phyloP scores from a whole-genome alignment of 805 yeast genomes.

The Candida stauntonica region DNA sequence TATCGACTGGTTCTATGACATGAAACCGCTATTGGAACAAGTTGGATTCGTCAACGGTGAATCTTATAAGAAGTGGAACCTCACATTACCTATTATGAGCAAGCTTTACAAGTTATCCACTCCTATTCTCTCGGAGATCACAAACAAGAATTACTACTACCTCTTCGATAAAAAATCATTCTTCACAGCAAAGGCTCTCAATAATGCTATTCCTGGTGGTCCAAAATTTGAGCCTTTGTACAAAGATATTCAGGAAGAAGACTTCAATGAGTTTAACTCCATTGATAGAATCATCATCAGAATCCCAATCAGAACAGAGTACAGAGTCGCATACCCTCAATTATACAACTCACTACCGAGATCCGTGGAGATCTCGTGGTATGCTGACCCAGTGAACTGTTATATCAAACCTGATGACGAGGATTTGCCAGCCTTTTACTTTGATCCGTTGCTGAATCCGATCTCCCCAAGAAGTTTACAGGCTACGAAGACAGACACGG shows the following conservation, averaged over 20 bases:
- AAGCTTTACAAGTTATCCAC: slow-evolving; percentile 60
- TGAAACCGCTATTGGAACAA: slow-evolving; percentile 64
- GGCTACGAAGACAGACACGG: slow-evolving; percentile 20
- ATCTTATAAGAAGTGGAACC: slow-evolving; percentile 68
- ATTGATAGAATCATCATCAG: slow-evolving; percentile 85
- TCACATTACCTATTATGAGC: slow-evolving; percentile 59
- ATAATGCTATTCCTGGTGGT: slow-evolving; percentile 88
- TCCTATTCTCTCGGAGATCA: slow-evolving; percentile 61
- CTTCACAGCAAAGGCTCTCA: slow-evolving; percentile 86
- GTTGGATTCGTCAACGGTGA: slow-evolving; percentile 61
- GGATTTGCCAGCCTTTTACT: slow-evolving; percentile 51
- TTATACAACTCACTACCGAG: slow-evolving; percentile 76
- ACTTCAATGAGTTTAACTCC: slow-evolving; percentile 85
- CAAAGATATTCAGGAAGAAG: slow-evolving; percentile 64
- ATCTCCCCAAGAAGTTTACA: slow-evolving; percentile 36
- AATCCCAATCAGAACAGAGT: slow-evolving; percentile 72
- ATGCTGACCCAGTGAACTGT: slow-evolving; percentile 59
- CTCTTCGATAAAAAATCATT: slow-evolving; percentile 77
- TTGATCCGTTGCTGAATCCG: slow-evolving; percentile 52
- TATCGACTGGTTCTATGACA: slow-evolving; percentile 77
- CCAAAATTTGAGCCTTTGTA: slow-evolving; percentile 89
- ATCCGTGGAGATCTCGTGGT: slow-evolving; percentile 57
- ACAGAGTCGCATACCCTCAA: slow-evolving; percentile 81
- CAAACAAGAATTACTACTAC: slow-evolving; percentile 51
- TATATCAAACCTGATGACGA: slow-evolving; percentile 39